Base-by-base conservation (phyloP, 2,329 filamentous ascomycete genomes). In the Colletotrichum tofieldiae region DNA sequence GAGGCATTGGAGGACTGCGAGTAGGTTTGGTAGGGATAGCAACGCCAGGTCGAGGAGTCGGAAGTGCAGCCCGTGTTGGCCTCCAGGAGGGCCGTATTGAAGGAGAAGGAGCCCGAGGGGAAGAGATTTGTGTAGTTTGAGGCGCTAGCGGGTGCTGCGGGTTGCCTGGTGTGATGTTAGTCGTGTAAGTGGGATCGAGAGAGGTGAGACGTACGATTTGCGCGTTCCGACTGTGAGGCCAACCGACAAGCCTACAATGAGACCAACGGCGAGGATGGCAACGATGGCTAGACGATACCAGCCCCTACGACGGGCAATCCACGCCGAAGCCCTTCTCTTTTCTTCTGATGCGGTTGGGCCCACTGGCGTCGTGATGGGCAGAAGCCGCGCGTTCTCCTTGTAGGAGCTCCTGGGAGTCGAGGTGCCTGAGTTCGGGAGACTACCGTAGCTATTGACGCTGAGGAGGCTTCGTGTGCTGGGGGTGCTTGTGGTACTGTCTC, bases 81-180 rank as follows among this genome's bases (percentile, higher is more conserved):
- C 6, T 83, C 86, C 61, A 85, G 83, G 49, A 93, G 87, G 71
- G 87, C 87, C 29, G 90, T 90, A 8, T 86, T 83, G 75, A 93
- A 84, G 47, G 87, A 84, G 79, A 90, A 93, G n/a, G 88, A 86
- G 7, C 92, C 92, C 1, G 87, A 81, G 1, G 92, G 92, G 76
- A 93, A 93, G 26, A 63, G 14, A 2, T 77, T 67, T 14, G 75
- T 35, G 5, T 64, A 54, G n/a, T 37, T 32, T 23, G 75, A 51
- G 4, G 73, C 61, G 3, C 12, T 16, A 5, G 39, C 49, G 65
- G 26, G 65, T 20, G 23, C 70, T 66, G 54, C 16, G 47, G 63
- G 29, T 11, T 54, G 52, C 61, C 49, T 49, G 59, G 47, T 54
- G n/a, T n/a, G 29, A 6, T 67, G 60, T 59, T 63, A 56, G 61